phyloP scores from a whole-genome alignment of 2,329 filamentous ascomycete genomes.

The Diaporthe australafricana region DNA sequence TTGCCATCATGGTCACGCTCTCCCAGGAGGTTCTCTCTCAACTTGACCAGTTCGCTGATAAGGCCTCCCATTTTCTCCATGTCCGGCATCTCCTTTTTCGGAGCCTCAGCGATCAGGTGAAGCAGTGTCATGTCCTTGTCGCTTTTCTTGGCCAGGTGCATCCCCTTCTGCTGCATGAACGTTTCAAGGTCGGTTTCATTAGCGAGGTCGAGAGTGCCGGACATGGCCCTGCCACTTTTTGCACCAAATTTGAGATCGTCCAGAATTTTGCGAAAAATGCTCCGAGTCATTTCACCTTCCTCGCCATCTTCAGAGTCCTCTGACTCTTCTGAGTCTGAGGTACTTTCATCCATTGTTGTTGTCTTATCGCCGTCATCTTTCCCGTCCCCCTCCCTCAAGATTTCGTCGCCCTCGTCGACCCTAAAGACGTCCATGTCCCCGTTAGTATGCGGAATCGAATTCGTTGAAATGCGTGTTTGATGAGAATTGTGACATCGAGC shows the following conservation, averaged over 20 bases:
- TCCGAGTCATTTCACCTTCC: too few relatives aligned
- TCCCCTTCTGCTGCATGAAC: neutral
- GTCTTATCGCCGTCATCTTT: neutral
- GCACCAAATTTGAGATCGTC: too few relatives aligned
- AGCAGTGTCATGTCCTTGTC: conserved; percentile 5
- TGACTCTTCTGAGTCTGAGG: too few relatives aligned
- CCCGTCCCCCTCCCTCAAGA: neutral
- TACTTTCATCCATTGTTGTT: neutral
- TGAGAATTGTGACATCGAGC: too few relatives aligned
- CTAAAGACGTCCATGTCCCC: conserved; percentile 36
- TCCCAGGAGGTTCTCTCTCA: conserved; percentile 22
- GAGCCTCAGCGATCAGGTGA: neutral
- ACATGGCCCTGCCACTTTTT: too few relatives aligned
- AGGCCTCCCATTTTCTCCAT: neutral
- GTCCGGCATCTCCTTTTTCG: neutral
- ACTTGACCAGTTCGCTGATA: conserved; percentile 5
- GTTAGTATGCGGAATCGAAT: too few relatives aligned
- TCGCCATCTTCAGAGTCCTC: too few relatives aligned
- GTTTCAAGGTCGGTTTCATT: neutral
- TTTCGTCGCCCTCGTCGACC: conserved; percentile 23
- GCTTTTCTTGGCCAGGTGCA: neutral
- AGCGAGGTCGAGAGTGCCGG: neutral
- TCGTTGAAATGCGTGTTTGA: too few relatives aligned
- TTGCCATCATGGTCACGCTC: conserved; percentile 37
- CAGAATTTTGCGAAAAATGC: too few relatives aligned